phyloP scores from a whole-genome alignment of 2,329 filamentous ascomycete genomes.

The Apiospora phragmitis region DNA sequence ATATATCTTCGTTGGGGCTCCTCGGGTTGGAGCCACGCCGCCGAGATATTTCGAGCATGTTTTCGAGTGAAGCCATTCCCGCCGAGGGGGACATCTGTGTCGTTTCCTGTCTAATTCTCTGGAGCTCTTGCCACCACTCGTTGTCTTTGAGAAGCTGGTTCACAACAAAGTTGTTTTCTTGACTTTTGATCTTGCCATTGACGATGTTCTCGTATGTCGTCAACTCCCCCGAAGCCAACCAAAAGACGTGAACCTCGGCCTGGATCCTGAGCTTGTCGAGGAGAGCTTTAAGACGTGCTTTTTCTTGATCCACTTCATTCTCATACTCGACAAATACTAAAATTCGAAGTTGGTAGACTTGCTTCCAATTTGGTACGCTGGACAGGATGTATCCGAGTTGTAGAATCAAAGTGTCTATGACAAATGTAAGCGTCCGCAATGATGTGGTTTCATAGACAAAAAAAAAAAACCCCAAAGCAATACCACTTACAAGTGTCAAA shows the following conservation, averaged over 20 bases:
- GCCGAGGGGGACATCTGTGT: conserved; percentile 41
- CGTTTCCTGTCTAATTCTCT: conserved; percentile 48
- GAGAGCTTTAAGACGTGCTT: conserved; percentile 68
- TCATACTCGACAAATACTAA: conserved; percentile 90
- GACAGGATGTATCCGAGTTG: conserved; percentile 83
- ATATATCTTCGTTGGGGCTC: conserved; percentile 24
- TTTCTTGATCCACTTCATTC: conserved; percentile 77
- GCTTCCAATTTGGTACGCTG: conserved; percentile 80
- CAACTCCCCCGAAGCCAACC: conserved; percentile 72
- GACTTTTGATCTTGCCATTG: conserved; percentile 62
- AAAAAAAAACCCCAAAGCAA: neutral
- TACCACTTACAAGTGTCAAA: conserved; percentile 77
- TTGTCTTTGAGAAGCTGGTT: conserved; percentile 68
- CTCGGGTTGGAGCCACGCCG: conserved; percentile 47
- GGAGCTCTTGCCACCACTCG: conserved; percentile 81
- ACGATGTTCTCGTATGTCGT: conserved; percentile 77
- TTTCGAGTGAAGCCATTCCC: conserved; percentile 43
- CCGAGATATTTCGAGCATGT: conserved; percentile 45
- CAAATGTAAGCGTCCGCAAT: conserved; percentile 18
- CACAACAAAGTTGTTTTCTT: conserved; percentile 60
- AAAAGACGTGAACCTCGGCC: conserved; percentile 78
- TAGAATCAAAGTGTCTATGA: conserved; percentile 71
- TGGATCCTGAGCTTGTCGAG: conserved; percentile 81
- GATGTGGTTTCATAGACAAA: neutral
- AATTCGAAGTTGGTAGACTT: conserved; percentile 70